Evolutionary conservation across 352 stramenopile species (phyloP).

Genomic region (Phytophthora colocasiae): DNA sequence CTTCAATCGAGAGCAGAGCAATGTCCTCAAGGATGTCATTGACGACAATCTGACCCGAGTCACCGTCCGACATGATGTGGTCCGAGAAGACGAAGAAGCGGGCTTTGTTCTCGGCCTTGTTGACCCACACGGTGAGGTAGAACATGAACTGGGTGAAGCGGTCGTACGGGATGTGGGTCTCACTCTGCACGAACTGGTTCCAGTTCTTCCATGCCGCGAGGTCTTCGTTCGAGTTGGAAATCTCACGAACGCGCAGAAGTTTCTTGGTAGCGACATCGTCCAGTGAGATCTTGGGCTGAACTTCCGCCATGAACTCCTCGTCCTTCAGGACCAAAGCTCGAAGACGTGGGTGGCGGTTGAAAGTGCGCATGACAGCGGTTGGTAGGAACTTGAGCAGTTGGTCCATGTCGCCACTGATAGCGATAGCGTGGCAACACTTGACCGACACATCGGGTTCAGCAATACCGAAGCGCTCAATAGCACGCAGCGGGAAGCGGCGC

Average conservation of each 20-base stretch:
- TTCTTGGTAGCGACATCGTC: constrained; percentile 40
- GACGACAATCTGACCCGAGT: constrained; percentile 54
- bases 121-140: constrained; percentile 52
- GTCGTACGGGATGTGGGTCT: constrained; percentile 48
- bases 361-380: constrained; percentile 55
- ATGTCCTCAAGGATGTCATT: constrained; percentile 53
- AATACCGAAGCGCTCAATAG: constrained; percentile 46
- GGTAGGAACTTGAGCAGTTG: constrained; percentile 56
- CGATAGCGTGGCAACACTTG: constrained; percentile 46
- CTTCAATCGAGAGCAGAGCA: constrained; percentile 44
- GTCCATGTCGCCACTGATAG: constrained; percentile 43
- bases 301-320: constrained; percentile 47
- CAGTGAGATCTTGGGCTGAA: constrained; percentile 46
- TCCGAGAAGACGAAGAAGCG: constrained; percentile 65
- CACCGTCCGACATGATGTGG: constrained; percentile 66
- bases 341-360: constrained; percentile 69
- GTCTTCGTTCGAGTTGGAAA: constrained; percentile 31
- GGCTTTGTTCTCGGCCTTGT: constrained; percentile 30
- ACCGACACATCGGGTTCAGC: constrained; percentile 38
- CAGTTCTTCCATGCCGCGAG: constrained; percentile 35
- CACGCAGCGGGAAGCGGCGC: constrained; percentile 40
- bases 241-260: constrained; percentile 40
- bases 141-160: constrained; percentile 60
- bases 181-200: constrained; percentile 42
- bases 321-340: constrained; percentile 44